Base-by-base conservation (phyloP, 1,284 basidiomycete genomes). In the Abortiporus biennis region DNA sequence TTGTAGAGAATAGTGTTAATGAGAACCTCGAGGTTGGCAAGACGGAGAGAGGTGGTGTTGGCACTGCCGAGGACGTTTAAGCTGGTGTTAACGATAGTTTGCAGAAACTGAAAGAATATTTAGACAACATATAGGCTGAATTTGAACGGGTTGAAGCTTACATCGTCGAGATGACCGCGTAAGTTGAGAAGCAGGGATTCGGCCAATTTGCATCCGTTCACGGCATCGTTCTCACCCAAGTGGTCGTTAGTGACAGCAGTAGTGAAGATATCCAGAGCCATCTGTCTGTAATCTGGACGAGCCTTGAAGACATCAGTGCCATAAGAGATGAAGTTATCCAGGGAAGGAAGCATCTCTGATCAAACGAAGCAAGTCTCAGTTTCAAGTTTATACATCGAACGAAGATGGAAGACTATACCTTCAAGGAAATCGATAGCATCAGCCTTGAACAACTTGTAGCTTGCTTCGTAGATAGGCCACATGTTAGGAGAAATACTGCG, bases 311-410 rank as follows among this genome's bases (percentile, higher is more conserved):
- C 67, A 11, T 91, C 85, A 15, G 77, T 71, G 8, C 92, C 92
- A 57, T 83, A 94, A 11, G 86, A 89, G 40, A 95, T 72, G 61
- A 92, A 90, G 69, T 95, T 95, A 68, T 93, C 90, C 43, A 95
- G 65, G 2, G 86, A 82, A 6, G 89, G 86, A 33, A 92, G 72
- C 89, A 93, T 93, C 60, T 95, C 92, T 86, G 54, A 6, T 13
- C n/a, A n/a, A n/a, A n/a, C n/a, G n/a, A n/a, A n/a, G n/a, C n/a
- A n/a, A n/a, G n/a, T n/a, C n/a, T n/a, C 47, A 29, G 34, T 25
- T 2, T 34, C 22, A 23, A 22, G 37, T 20, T 16, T 35, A 36
- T 38, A 3, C 13, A 24, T 19, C n/a, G n/a, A n/a, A n/a, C 25
- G 39, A 41, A 43, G 31, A 5, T 17, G 15, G 19, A 40, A 42